A percentile compares a stretch with the other conserved stretches of the same genome.
phyloP scores from a whole-genome alignment of 495 filamentous ascomycete species.

The Terfezia claveryi region DNA sequence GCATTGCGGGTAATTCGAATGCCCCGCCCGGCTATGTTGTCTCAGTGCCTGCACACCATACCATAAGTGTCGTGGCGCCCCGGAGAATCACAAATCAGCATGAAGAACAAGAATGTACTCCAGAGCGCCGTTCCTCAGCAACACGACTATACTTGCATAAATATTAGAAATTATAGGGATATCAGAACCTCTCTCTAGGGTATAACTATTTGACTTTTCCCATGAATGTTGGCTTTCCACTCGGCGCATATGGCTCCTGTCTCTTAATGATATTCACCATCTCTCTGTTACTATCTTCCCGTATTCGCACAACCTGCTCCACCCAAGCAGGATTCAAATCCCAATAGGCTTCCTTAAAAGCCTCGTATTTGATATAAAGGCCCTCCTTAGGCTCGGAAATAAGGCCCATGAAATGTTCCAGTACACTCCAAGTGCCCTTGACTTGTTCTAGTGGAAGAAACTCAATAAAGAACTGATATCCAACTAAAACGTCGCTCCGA shows the following conservation, averaged over 20 bases:
- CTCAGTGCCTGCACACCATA: no score
- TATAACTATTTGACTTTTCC: not conserved
- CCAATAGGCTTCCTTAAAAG: conserved; percentile 74
- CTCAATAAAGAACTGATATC: conserved; percentile 16
- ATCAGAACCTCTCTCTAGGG: not conserved
- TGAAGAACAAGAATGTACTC: no score
- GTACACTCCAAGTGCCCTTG: conserved; percentile 78
- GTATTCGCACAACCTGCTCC: conserved; percentile 55
- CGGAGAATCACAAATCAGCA: no score
- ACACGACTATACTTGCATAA: no score
- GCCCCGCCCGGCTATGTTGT: no score
- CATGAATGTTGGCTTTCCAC: not conserved
- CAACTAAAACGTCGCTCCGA: conserved; percentile 14
- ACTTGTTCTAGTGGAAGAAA: conserved; percentile 28
- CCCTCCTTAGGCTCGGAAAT: conserved; percentile 31
- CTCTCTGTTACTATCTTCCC: conserved; percentile 40
- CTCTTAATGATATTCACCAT: not conserved
- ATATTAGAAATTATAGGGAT: not conserved
- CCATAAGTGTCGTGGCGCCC: no score
- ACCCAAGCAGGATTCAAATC: conserved; percentile 90
- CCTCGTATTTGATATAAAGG: conserved; percentile 16
- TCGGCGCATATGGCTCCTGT: not conserved
- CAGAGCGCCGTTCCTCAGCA: no score
- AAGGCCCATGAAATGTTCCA: conserved; percentile 55
- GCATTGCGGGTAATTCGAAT: no score